Percentiles rank a stretch among this genome's conserved stretches.
Conservation (phyloP, 2,329 filamentous ascomycete species). For the Colletotrichum sublineola region DNA sequence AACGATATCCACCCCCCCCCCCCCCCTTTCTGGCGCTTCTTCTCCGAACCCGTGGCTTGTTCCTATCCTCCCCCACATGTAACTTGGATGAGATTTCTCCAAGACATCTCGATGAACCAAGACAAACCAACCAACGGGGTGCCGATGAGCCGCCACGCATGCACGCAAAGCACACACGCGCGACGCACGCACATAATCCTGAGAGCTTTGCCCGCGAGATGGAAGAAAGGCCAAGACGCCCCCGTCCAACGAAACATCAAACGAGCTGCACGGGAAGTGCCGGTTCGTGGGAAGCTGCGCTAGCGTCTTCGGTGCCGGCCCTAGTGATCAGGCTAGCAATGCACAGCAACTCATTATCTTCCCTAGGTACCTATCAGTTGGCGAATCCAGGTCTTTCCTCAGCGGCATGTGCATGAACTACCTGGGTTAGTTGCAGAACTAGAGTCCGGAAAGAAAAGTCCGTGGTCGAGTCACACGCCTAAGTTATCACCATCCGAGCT, state of each 20-base stretch:
- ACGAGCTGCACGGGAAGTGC: not conserved
- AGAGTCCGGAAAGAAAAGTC: not conserved
- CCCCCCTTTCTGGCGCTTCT: too few relatives aligned
- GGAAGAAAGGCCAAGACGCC: too few relatives aligned
- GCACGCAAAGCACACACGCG: too few relatives aligned
- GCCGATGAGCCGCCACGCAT: not conserved
- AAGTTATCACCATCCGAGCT: not conserved
- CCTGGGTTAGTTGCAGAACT: not conserved
- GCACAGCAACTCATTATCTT: not conserved
- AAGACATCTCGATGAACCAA: not conserved
- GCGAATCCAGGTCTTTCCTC: not conserved
- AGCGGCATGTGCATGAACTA: not conserved
- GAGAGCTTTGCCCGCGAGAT: not conserved
- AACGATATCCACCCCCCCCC: not conserved
- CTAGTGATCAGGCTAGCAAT: not conserved
- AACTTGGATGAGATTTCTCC: not conserved
- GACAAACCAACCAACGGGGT: not conserved
- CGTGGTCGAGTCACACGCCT: not conserved
- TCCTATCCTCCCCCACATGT: conserved; percentile 6
- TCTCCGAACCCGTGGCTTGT: not conserved
- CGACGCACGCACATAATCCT: not conserved
- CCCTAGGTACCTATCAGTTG: not conserved
- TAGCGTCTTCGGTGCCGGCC: not conserved
- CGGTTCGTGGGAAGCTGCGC: not conserved
- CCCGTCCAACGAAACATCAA: not conserved